These are phyloP conservation scores for Knufia fluminis DNA, from an alignment of 2,329 filamentous ascomycete genomes.

Conservation along the genomic window DNA sequence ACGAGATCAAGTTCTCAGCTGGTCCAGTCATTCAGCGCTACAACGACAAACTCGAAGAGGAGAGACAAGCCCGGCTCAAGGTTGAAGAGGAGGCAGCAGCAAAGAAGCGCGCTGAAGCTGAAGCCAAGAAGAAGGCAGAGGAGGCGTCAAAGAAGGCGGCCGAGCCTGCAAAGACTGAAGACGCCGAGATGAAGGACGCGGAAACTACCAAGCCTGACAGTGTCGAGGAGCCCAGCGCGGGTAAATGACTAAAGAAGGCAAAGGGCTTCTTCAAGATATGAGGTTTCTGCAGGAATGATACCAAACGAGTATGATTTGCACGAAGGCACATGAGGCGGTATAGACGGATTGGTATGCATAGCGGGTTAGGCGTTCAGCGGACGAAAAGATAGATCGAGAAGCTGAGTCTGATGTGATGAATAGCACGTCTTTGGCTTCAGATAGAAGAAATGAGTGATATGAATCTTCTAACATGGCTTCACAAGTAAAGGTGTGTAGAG, in stretches of 20 bases:
- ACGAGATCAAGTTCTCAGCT: conserved; percentile 83
- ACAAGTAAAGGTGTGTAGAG: too few species aligned
- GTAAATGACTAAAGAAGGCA: conserved; percentile 8
- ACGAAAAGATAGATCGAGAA: background rate
- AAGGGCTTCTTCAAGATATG: conserved; percentile 7
- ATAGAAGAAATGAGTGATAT: background rate
- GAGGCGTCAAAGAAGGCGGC: conserved; percentile 52
- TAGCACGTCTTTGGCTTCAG: background rate
- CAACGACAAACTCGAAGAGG: conserved; percentile 85
- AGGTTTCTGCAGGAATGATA: background rate
- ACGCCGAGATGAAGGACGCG: conserved; percentile 54
- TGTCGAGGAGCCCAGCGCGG: conserved; percentile 21
- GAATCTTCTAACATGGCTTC: too few species aligned
- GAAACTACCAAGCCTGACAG: conserved; percentile 29
- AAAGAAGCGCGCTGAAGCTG: conserved; percentile 55
- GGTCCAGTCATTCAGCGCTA: conserved; percentile 89
- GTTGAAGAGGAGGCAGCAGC: conserved; percentile 56
- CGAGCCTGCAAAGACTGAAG: conserved; percentile 35
- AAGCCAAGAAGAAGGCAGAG: conserved; percentile 69
- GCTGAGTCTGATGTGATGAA: background rate
- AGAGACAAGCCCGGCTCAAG: conserved; percentile 63
- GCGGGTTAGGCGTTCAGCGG: conserved; percentile 4
- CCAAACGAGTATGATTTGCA: background rate
- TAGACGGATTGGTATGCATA: conserved; percentile 1
- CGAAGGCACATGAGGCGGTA: background rate